Evolutionary conservation across 768 basidiomycete genomes (phyloP), one percentile per base, ranked within the genome.

Genomic region (Rickenella mellea): DNA sequence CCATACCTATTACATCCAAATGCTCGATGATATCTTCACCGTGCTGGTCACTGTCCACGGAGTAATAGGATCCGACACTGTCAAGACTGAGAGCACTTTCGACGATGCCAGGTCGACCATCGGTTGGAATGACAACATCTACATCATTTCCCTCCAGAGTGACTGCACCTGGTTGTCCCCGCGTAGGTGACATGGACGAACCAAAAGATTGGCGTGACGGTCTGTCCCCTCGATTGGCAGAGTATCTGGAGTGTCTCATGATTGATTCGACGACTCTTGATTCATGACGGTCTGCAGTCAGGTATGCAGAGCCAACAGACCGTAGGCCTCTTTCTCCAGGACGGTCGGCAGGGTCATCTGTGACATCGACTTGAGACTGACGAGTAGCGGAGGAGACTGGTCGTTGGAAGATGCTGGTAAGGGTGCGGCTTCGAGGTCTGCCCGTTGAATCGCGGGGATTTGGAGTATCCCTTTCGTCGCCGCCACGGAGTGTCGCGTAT

Each of bases 21-120:
- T 89, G 80, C 47, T 89, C 87, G 5, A 90, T 83, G 36, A 89
- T 74, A 51, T 86, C 81, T 52, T 89, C 83, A 46, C 80, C 74
- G 53, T 89, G 81, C 43, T 75, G 69, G 17, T 62, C 54, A 2
- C 57, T 53, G 27, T 56, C 44, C 21, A 48, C 50, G 2, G 51
- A 53, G 21, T 47, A 44, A 32, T 46, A 40, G 19, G n/a, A 14
- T 3, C 33, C 33, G 11, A 22, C 5, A 36, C 33, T 36, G 3
- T 59, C 56, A 36, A 68, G 48, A 49, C 65, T 72, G 28, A 76
- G 54, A 0, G 66, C 65, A 46, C 70, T 75, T 41, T 65, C 71
- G 28, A 70, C 58, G 12, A 62, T 56, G 7, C 69, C 70, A 9
- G 63, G 62, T 44, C 55, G 60, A 17, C 17, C 25, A 3, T 58